These are phyloP conservation scores for Aspergillus affinis DNA, from an alignment of 495 filamentous ascomycete species.

Conservation along the genomic window DNA sequence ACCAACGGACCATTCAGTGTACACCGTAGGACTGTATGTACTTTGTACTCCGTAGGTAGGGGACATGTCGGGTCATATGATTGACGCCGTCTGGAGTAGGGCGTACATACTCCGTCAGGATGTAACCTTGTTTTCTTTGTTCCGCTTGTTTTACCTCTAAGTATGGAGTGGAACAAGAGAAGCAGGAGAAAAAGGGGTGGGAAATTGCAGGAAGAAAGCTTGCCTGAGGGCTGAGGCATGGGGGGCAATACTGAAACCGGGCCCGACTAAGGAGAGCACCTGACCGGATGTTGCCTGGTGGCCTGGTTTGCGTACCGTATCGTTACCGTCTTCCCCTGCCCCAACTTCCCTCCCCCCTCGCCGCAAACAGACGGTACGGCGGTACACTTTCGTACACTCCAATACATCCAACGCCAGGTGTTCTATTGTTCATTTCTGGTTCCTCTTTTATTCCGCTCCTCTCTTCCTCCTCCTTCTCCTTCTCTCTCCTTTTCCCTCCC, in stretches of 20 bases:
- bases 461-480: slow-evolving; percentile 29
- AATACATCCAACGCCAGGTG: slow-evolving; percentile 26
- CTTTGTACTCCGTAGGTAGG: too few species aligned
- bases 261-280: too few species aligned
- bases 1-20: too few species aligned
- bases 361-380: slow-evolving; percentile 10
- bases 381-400: not conserved
- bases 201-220: not conserved
- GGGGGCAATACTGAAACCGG: too few species aligned
- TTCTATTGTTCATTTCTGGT: slow-evolving; percentile 15
- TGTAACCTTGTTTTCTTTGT: too few species aligned
- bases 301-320: not conserved
- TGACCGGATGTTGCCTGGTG: too few species aligned
- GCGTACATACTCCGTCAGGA: too few species aligned
- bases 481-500: slow-evolving; percentile 10
- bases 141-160: too few species aligned
- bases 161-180: too few species aligned
- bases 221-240: not conserved
- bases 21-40: too few species aligned
- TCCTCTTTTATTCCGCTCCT: slow-evolving; percentile 9
- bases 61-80: too few species aligned
- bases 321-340: not conserved
- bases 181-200: not conserved
- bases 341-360: not conserved
- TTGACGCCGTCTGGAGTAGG: too few species aligned